Evolutionary conservation across 805 yeast genomes (phyloP).

Genomic region (Helenozyma baotianmanensis): DNA sequence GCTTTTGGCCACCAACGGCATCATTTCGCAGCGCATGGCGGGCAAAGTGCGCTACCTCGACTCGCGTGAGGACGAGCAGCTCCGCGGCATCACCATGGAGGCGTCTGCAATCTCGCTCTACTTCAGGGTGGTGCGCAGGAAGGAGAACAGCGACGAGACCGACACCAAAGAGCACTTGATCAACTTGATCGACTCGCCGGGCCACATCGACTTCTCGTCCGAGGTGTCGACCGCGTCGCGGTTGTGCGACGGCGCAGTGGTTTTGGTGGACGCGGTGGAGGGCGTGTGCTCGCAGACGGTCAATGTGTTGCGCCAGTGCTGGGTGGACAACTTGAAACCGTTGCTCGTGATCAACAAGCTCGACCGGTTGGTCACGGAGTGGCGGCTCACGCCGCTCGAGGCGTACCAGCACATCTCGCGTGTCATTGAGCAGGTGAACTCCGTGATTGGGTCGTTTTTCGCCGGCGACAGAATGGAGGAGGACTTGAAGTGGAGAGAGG

Average conservation of each 20-base stretch:
- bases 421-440: conserved; percentile 88
- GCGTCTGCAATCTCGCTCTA: conserved; percentile 92
- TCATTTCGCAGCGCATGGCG: conserved; percentile 90
- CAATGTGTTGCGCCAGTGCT: conserved; percentile 89
- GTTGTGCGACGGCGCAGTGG: conserved; percentile 94
- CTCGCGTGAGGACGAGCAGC: conserved; percentile 92
- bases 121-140: conserved; percentile 57
- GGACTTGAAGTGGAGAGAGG: conserved; percentile 72
- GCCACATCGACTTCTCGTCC: conserved; percentile 96
- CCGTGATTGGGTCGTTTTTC: conserved; percentile 87
- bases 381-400: conserved; percentile 76
- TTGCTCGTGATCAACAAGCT: conserved; percentile 85
- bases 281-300: conserved; percentile 98
- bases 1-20: conserved; percentile 89
- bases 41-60: conserved; percentile 93
- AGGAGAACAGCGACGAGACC: conserved; percentile 26
- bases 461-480: conserved; percentile 92
- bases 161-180: conserved; percentile 73
- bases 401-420: conserved; percentile 78
- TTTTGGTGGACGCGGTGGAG: conserved; percentile 93
- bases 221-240: conserved; percentile 96
- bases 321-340: conserved; percentile 90
- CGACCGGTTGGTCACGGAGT: conserved; percentile 78
- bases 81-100: conserved; percentile 97
- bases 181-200: conserved; percentile 95